Base-by-base conservation (phyloP, 1,139 yeast species). In the Pichia sp. region DNA sequence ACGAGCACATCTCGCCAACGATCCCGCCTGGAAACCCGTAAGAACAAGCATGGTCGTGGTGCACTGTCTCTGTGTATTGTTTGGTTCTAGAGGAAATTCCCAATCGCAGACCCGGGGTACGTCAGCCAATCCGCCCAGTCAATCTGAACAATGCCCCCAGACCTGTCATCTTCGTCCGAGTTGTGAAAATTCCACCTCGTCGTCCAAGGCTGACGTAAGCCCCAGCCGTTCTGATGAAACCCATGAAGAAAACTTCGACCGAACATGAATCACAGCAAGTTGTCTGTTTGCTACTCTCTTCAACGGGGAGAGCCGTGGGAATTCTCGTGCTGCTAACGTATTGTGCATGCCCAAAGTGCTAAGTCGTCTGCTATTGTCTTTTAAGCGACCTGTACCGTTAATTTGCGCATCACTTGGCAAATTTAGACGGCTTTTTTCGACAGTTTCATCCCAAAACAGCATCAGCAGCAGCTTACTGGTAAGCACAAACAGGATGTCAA, bases 401-500 rank as follows among this genome's bases (percentile, higher is more conserved):
- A 19, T 19, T 19, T 19, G 3, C 23, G 23, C 23, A 19, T 19
- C 23, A 19, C 3, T 19, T 19, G 23, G 23, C 23, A 19, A 19
- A 36, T 2, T 36, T 36, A 10, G 15, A 11, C 7, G 16, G 7
- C 15, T 8, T 4, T 36, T 36, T 13, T 36, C 40, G 40, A 13
- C 15, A 10, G 23, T 13, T 36, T 7, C 15, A 11, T 36, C 40
- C 15, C 40, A 13, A 19, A 19, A 36, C 40, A 36, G n/a, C 10
- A 11, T 15, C 40, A 36, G n/a, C 40, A 5, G n/a, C 13, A 36
- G 15, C 40, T 36, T 13, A 36, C n/a, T 15, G 7, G n/a, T 4
- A 11, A 36, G 41, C 6, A 15, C 45, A 3, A n/a, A 7, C 26
- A 45, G 19, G 4, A 49, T 49, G 50, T 54, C 56, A 3, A 53